These are phyloP conservation scores for Peterozyma xylosa DNA, from an alignment of 805 yeast species.

Conservation along the genomic window DNA sequence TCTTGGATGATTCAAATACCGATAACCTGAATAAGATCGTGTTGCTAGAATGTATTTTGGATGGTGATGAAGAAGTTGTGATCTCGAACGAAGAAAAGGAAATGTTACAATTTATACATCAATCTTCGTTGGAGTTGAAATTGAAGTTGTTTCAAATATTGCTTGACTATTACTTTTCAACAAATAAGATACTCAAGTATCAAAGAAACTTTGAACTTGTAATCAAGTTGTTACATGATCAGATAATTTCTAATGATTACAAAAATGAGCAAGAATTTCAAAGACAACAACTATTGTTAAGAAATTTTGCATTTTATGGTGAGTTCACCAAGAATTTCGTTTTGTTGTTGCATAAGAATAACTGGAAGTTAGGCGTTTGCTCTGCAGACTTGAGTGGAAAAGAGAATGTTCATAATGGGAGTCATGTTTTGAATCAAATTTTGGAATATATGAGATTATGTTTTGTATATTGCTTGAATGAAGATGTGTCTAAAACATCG, in stretches of 20 bases:
- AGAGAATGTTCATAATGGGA: conserved; percentile 1
- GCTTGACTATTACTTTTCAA: conserved; percentile 42
- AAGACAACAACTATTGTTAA: conserved; percentile 36
- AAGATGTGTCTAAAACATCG: conserved; percentile 37
- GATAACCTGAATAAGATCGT: conserved; percentile 20
- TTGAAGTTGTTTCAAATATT: conserved; percentile 72
- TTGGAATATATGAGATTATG: conserved; percentile 30
- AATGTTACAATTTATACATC: conserved; percentile 51
- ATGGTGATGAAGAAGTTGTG: background rate
- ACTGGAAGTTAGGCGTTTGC: conserved; percentile 26
- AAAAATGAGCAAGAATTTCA: conserved; percentile 17
- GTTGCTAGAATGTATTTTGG: conserved; percentile 39
- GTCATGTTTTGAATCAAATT: conserved; percentile 13
- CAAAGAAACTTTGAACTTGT: conserved; percentile 45
- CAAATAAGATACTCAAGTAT: conserved; percentile 24
- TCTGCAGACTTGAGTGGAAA: background rate
- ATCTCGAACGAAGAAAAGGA: conserved; percentile 34
- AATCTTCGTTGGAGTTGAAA: conserved; percentile 58
- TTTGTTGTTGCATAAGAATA: conserved; percentile 15
- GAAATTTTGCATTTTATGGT: conserved; percentile 46
- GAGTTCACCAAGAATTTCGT: conserved; percentile 35
- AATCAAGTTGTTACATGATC: conserved; percentile 34
- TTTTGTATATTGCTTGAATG: conserved; percentile 44
- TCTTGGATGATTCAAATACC: conserved; percentile 26
- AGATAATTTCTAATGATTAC: conserved; percentile 21